phyloP scores from a whole-genome alignment of 2,329 filamentous ascomycete genomes.

The Nemania diffusa region DNA sequence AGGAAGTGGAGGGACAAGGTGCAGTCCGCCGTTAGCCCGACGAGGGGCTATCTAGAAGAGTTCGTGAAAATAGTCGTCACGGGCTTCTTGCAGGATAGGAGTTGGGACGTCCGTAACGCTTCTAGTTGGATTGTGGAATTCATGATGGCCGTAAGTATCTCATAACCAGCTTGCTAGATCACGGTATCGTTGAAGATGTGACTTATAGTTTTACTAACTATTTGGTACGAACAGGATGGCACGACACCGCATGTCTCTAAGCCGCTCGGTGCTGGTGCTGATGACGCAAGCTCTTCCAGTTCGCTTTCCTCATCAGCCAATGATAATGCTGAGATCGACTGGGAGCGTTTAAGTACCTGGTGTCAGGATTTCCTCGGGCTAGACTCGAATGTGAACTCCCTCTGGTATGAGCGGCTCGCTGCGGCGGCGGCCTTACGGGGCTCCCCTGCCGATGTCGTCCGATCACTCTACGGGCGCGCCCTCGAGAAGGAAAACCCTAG shows the following conservation, averaged over 20 bases:
- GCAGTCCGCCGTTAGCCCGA: constrained; percentile 30
- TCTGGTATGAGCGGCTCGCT: constrained; percentile 44
- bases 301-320: neutral
- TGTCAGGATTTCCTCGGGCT: constrained; percentile 32
- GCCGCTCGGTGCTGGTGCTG: neutral
- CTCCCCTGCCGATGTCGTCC: neutral
- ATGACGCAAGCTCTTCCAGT: neutral
- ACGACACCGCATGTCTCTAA: neutral
- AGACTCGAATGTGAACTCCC: constrained; percentile 37
- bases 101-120: constrained; percentile 14
- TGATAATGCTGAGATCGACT: constrained; percentile 14
- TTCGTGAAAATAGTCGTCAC: constrained; percentile 29
- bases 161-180: neutral
- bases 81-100: constrained; percentile 28
- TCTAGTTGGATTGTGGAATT: constrained; percentile 26
- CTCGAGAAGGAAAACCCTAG: constrained; percentile 34
- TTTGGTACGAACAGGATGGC: neutral
- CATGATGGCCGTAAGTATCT: constrained; percentile 24
- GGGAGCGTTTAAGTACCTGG: constrained; percentile 34
- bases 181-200: neutral
- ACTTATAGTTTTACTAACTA: neutral
- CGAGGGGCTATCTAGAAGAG: constrained; percentile 32
- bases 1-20: constrained; percentile 39
- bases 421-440: constrained; percentile 11
- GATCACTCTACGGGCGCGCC: constrained; percentile 33